Percentiles rank a stretch among this genome's conserved stretches.
phyloP scores from a whole-genome alignment of 2,329 filamentous ascomycete genomes.

The Penicillium sp. region DNA sequence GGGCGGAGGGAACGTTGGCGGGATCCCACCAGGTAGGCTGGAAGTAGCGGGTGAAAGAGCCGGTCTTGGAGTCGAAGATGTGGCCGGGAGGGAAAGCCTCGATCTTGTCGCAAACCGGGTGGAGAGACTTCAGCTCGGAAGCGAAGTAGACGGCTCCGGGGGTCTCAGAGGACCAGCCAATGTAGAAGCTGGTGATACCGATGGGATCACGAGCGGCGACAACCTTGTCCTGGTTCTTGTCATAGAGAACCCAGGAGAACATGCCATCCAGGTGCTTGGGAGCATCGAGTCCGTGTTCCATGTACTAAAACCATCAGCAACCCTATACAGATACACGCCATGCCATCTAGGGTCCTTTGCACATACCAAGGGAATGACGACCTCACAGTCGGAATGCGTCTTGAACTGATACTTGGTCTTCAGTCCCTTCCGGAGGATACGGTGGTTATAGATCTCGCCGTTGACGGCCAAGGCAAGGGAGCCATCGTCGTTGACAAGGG shows the following conservation, averaged over 20 bases:
- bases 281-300: slow-evolving; percentile 82
- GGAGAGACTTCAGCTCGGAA: slow-evolving; percentile 87
- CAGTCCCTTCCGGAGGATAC: slow-evolving; percentile 77
- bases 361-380: slow-evolving; percentile 89
- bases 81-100: slow-evolving; percentile 90
- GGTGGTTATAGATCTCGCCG: slow-evolving; percentile 99
- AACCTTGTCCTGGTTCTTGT: slow-evolving; percentile 85
- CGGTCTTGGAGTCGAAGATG: slow-evolving; percentile 88
- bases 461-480: slow-evolving; percentile 90
- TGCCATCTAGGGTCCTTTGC: too few relatives aligned
- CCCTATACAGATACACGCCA: too few relatives aligned
- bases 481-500: slow-evolving; percentile 82
- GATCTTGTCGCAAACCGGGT: slow-evolving; percentile 91
- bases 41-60: slow-evolving; percentile 77
- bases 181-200: slow-evolving; percentile 93
- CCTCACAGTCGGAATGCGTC: slow-evolving; percentile 96
- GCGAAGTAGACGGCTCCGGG: slow-evolving; percentile 87
- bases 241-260: slow-evolving; percentile 98
- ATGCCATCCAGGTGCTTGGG: slow-evolving; percentile 94
- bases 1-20: slow-evolving; percentile 64
- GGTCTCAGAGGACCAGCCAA: slow-evolving; percentile 77
- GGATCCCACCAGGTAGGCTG: slow-evolving; percentile 88
- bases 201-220: slow-evolving; percentile 94
- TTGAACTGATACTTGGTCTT: slow-evolving; percentile 89
- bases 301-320: too few relatives aligned